Percentiles rank a stretch among this genome's conserved stretches.
Evolutionary conservation across 306 rosid species (phyloP).

Genomic region (Urtica urens): DNA sequence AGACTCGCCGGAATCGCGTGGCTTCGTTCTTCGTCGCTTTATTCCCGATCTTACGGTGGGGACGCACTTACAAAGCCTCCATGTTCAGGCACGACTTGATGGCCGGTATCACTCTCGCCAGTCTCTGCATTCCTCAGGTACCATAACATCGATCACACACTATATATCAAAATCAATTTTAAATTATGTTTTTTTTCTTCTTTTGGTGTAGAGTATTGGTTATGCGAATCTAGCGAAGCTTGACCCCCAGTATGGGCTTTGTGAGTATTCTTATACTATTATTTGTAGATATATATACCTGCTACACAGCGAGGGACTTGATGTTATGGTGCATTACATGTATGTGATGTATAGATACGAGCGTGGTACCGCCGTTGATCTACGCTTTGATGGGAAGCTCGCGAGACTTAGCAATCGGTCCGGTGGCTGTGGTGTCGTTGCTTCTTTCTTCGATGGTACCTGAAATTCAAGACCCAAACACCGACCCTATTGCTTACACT

Average conservation of each 20-base stretch:
- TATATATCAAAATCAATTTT: neutral
- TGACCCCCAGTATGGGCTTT: conserved; percentile 82
- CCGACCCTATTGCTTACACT: conserved; percentile 54
- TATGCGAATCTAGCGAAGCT: conserved; percentile 78
- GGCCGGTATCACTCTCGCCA: conserved; percentile 84
- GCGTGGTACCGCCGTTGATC: conserved; percentile 79
- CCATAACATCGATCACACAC: neutral
- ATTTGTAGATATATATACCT: too few relatives aligned
- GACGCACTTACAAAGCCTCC: conserved; percentile 42
- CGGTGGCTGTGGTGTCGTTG: conserved; percentile 88
- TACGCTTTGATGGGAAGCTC: conserved; percentile 93
- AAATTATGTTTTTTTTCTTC: neutral
- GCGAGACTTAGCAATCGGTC: conserved; percentile 88
- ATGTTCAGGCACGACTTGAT: conserved; percentile 56
- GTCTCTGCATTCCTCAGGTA: conserved; percentile 91
- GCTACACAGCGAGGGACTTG: too few relatives aligned
- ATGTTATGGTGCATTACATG: too few relatives aligned
- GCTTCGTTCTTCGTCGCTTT: conserved; percentile 24
- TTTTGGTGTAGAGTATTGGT: conserved; percentile 68
- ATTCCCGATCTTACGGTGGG: conserved; percentile 69
- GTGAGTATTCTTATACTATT: conserved; percentile 29
- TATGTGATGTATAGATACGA: conserved; percentile 60
- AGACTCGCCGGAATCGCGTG: conserved; percentile 4
- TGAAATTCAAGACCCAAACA: conserved; percentile 54
- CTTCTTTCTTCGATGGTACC: conserved; percentile 48